Conservation (phyloP, 1,284 basidiomycete genomes). For the Cystobasidium pallidum region DNA sequence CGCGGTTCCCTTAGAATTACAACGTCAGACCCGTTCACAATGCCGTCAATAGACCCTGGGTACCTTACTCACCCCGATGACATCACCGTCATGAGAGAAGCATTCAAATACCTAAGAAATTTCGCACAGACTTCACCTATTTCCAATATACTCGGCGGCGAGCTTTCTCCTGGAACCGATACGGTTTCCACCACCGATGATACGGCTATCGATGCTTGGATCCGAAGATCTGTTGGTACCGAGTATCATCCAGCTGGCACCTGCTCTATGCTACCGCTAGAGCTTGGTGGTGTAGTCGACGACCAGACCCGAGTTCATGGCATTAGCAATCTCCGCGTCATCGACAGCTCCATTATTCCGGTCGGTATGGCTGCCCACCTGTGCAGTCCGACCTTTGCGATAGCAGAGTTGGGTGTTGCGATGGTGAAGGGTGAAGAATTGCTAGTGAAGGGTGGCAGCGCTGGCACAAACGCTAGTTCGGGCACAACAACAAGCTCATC, state of each 20-base stretch:
- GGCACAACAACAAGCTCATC: not conserved
- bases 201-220: constrained; percentile 50
- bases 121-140: constrained; percentile 50
- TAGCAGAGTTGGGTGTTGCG: constrained; percentile 23
- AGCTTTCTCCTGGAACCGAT: constrained; percentile 48
- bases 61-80: constrained; percentile 63
- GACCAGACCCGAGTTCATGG: constrained; percentile 71
- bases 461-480: not conserved
- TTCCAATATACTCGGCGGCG: constrained; percentile 45
- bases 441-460: constrained; percentile 4
- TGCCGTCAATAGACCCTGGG: constrained; percentile 66
- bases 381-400: constrained; percentile 37
- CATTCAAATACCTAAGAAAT: constrained; percentile 59
- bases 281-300: constrained; percentile 76
- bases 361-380: constrained; percentile 45
- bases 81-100: constrained; percentile 64
- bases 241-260: constrained; percentile 54
- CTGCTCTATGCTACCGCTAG: constrained; percentile 73
- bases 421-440: constrained; percentile 28
- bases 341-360: constrained; percentile 56
- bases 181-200: constrained; percentile 47
- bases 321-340: constrained; percentile 65
- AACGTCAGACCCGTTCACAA: constrained; percentile 63
- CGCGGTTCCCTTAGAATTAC: constrained; percentile 61
- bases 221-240: constrained; percentile 46